phyloP scores from a whole-genome alignment of 495 filamentous ascomycete species.

The Trichocladium antarcticum region DNA sequence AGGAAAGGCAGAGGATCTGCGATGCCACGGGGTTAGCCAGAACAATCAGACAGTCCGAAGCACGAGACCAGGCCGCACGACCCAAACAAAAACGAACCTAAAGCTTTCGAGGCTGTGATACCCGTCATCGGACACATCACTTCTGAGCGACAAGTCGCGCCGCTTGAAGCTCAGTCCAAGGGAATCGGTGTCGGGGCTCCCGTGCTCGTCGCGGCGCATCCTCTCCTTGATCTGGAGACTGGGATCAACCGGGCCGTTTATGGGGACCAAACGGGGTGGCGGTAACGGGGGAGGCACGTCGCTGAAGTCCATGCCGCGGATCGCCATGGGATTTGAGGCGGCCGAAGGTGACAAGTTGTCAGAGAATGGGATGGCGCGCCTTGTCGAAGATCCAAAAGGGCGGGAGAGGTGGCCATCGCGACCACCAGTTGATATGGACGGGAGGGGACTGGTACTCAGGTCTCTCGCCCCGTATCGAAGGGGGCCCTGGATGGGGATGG shows the following conservation, averaged over 20 bases:
- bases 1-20: slow-evolving; percentile 20
- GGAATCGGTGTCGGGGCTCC: slow-evolving; percentile 20
- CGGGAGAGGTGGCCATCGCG: slow-evolving; percentile 12
- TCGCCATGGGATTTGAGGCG: slow-evolving; percentile 29
- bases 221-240: slow-evolving; percentile 21
- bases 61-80: no score
- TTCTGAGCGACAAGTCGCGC: slow-evolving; percentile 15
- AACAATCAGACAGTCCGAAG: no score
- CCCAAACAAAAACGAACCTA: slow-evolving; percentile 17
- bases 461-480: slow-evolving; percentile 16
- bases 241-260: slow-evolving; percentile 26
- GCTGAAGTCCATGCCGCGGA: slow-evolving; percentile 17
- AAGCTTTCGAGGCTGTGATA: slow-evolving; percentile 40
- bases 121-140: slow-evolving; percentile 38
- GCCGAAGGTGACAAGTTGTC: slow-evolving; percentile 23
- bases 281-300: slow-evolving; percentile 41
- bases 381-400: slow-evolving; percentile 10
- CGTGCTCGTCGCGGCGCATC: slow-evolving; percentile 14
- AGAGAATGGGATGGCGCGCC: slow-evolving; percentile 14
- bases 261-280: slow-evolving; percentile 35
- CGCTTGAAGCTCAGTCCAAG: slow-evolving; percentile 19
- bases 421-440: slow-evolving; percentile 23
- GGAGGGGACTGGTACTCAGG: slow-evolving; percentile 15
- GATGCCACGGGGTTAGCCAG: slow-evolving; percentile 5
- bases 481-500: slow-evolving; percentile 21